Percentiles rank a stretch among this genome's conserved stretches.
These are phyloP conservation scores for Lepidium didymum DNA, from an alignment of 345 rosid species.

Conservation along the genomic window DNA sequence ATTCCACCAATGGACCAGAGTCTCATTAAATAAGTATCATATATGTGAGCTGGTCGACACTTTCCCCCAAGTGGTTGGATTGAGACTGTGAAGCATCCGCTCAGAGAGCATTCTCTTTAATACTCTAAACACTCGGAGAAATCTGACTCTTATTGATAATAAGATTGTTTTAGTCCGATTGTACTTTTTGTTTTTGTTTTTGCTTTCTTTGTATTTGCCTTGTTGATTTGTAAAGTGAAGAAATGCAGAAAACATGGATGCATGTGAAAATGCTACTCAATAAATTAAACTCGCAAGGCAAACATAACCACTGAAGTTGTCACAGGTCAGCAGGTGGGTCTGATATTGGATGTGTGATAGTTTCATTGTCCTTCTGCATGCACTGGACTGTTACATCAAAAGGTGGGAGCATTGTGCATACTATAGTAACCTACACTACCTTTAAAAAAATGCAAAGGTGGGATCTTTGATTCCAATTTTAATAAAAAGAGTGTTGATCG, in stretches of 20 bases:
- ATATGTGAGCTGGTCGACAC: neutral
- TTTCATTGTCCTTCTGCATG: constrained; percentile 7
- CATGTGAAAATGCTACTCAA: constrained; percentile 28
- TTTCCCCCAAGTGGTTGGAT: neutral
- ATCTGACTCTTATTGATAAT: neutral
- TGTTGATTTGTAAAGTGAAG: constrained; percentile 24
- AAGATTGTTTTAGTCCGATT: neutral
- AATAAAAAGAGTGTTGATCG: constrained; percentile 7
- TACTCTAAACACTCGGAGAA: too few species aligned
- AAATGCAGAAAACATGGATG: constrained; percentile 39
- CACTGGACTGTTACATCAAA: constrained; percentile 3
- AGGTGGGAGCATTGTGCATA: neutral
- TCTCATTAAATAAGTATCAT: neutral
- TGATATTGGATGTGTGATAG: neutral
- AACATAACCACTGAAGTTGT: constrained; percentile 55
- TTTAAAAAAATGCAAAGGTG: constrained; percentile 4
- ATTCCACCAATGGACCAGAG: neutral
- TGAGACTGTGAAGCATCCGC: neutral
- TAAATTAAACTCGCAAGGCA: constrained; percentile 43
- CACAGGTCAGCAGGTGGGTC: neutral
- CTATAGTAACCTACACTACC: constrained; percentile 2
- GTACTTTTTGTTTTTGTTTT: neutral
- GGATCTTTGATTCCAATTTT: too few species aligned
- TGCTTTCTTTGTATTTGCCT: neutral
- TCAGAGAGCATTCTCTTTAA: neutral